Evolutionary conservation across 768 basidiomycete species (phyloP).

Genomic region (Ephemerocybe angulata): DNA sequence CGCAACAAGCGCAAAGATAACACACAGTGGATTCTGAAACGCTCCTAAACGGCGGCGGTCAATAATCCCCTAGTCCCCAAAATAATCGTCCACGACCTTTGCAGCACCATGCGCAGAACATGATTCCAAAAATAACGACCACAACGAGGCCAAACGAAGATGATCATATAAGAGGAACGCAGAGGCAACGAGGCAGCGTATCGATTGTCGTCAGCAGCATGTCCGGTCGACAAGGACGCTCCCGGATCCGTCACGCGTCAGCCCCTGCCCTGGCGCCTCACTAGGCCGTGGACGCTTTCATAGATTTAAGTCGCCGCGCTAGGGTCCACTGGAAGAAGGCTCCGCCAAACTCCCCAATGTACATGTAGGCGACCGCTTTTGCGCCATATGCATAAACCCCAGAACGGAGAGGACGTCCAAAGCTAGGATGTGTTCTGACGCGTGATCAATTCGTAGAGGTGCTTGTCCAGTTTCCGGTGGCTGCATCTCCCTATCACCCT

Average conservation of each 20-base stretch:
- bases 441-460: too few relatives aligned
- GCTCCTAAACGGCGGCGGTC: constrained; percentile 32
- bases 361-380: constrained; percentile 28
- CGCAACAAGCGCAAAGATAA: constrained; percentile 70
- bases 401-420: constrained; percentile 32
- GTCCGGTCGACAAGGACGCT: constrained; percentile 38
- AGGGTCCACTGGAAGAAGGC: too few relatives aligned
- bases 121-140: constrained; percentile 49
- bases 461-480: too few relatives aligned
- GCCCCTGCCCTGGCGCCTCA: neutral
- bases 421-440: constrained; percentile 33
- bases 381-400: constrained; percentile 25
- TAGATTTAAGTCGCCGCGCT: too few relatives aligned
- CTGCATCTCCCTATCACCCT: neutral
- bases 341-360: too few relatives aligned
- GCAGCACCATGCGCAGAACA: constrained; percentile 67
- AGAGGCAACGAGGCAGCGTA: neutral
- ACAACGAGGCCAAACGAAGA: constrained; percentile 62
- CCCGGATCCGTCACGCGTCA: constrained; percentile 1
- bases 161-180: constrained; percentile 43
- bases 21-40: constrained; percentile 66
- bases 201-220: constrained; percentile 2
- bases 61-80: neutral
- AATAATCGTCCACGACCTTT: constrained; percentile 31
- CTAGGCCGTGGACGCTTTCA: neutral